phyloP scores from a whole-genome alignment of 805 yeast species.

The Teunomyces barrocoloradensis region DNA sequence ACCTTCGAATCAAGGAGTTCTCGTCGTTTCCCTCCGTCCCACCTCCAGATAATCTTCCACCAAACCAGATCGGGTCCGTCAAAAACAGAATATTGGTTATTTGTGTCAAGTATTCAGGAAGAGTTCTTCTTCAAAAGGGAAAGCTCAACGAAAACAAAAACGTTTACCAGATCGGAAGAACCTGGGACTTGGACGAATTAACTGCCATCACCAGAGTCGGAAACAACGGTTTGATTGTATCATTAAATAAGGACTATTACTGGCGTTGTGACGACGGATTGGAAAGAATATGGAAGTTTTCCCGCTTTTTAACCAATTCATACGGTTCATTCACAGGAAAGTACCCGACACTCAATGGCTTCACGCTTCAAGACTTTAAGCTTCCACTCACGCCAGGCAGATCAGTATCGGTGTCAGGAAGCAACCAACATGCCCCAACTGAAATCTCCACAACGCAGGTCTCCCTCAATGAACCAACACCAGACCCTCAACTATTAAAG shows the following conservation, averaged over 20 bases:
- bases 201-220: slow-evolving; percentile 50
- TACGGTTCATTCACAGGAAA: slow-evolving; percentile 35
- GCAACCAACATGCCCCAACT: background rate
- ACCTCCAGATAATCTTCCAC: slow-evolving; percentile 60
- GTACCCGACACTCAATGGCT: slow-evolving; percentile 36
- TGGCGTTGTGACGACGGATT: slow-evolving; percentile 54
- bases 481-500: slow-evolving; percentile 20
- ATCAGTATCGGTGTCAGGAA: background rate
- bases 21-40: slow-evolving; percentile 63
- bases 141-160: slow-evolving; percentile 68
- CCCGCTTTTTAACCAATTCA: slow-evolving; percentile 29
- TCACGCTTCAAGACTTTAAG: slow-evolving; percentile 32
- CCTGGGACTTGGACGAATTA: slow-evolving; percentile 83
- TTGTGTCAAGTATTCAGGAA: slow-evolving; percentile 63
- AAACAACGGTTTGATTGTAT: slow-evolving; percentile 55
- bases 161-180: slow-evolving; percentile 82
- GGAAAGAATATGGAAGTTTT: slow-evolving; percentile 36
- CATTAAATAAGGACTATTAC: slow-evolving; percentile 74
- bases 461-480: slow-evolving; percentile 17
- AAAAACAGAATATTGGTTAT: slow-evolving; percentile 62
- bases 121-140: slow-evolving; percentile 79
- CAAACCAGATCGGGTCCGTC: slow-evolving; percentile 29
- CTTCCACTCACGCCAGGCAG: slow-evolving; percentile 25
- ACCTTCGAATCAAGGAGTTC: slow-evolving; percentile 72
- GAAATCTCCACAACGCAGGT: slow-evolving; percentile 4